Evolutionary conservation across 371 early-diverging fungal genomes (phyloP).

Genomic region (Nematocida homosporus): DNA sequence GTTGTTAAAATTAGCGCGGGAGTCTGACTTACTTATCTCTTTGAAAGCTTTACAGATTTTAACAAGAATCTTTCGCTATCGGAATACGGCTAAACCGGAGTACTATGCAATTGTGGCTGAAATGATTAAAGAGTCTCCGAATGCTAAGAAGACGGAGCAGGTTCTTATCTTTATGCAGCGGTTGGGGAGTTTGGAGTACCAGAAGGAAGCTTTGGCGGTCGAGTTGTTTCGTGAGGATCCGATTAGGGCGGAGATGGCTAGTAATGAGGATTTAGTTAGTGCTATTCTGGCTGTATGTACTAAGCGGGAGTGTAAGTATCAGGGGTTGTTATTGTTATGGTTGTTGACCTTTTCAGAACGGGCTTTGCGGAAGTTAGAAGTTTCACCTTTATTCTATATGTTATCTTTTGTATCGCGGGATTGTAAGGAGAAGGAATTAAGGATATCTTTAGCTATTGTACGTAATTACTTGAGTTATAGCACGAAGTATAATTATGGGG

Average conservation of each 20-base stretch:
- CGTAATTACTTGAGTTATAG: slow-evolving; percentile 30
- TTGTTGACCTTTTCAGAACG: slow-evolving; percentile 56
- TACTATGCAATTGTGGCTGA: slow-evolving; percentile 53
- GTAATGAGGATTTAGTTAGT: slow-evolving; percentile 42
- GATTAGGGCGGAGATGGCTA: slow-evolving; percentile 41
- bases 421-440: slow-evolving; percentile 52
- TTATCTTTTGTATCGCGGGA: slow-evolving; percentile 50
- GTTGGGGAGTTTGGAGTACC: slow-evolving; percentile 47
- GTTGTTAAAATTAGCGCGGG: slow-evolving; percentile 51
- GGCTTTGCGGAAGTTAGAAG: slow-evolving; percentile 7
- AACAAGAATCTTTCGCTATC: slow-evolving; percentile 49
- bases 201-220: slow-evolving; percentile 10
- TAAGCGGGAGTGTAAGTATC: slow-evolving; percentile 60
- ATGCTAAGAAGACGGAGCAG: slow-evolving; percentile 57
- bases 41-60: slow-evolving; percentile 58
- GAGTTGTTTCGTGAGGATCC: slow-evolving; percentile 48
- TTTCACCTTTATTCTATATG: slow-evolving; percentile 45
- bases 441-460: slow-evolving; percentile 38
- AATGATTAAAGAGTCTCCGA: slow-evolving; percentile 46
- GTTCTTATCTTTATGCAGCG: slow-evolving; percentile 51
- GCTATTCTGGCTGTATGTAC: slow-evolving; percentile 43
- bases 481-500: slow-evolving; percentile 33
- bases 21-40: slow-evolving; percentile 51
- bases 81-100: slow-evolving; percentile 43
- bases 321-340: slow-evolving; percentile 57